Base-by-base conservation (phyloP, 1,139 yeast species). In the Pichia sp. region DNA sequence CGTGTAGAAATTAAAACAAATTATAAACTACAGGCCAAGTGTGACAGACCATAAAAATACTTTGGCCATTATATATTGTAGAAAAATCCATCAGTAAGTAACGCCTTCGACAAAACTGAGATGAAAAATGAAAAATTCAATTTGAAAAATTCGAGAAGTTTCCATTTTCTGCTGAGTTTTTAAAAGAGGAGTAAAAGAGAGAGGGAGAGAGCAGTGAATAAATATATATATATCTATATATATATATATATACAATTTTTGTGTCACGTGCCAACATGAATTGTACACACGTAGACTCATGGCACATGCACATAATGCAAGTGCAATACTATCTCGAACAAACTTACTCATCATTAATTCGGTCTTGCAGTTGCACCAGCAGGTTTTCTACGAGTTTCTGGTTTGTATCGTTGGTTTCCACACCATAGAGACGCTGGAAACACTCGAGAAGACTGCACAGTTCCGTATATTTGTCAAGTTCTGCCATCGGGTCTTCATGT, bases 311-410 rank as follows among this genome's bases (percentile, higher is more conserved):
- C n/a, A n/a, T n/a, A n/a, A n/a, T n/a, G n/a, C n/a, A n/a, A n/a
- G n/a, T n/a, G n/a, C n/a, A n/a, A n/a, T n/a, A 10, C 34, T 5
- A 14, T 14, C 34, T 31, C 16, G 4, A 30, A 31, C 16, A 2
- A 31, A 6, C 6, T 31, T 31, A 31, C 3, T 36, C 41, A 18
- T 36, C 41, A 18, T 36, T 25, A 16, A 36, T 19, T 14, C 44
- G 57, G 34, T 64, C 65, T 42, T 59, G 56, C 42, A 59, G 53
- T 41, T 59, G 63, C 31, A 58, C 58, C 59, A 62, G 59, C 50
- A 80, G 63, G 47, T 72, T 75, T 49, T 81, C 83, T 18, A 83
- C 69, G n/a, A 73, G 69, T 44, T 67, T 67, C 58, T 82, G 87
- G 53, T 75, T 74, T 22, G 75, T 75, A 58, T 80, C 83, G 13